Conservation (phyloP, 2,329 filamentous ascomycete genomes). For the Parastagonospora avenae region DNA sequence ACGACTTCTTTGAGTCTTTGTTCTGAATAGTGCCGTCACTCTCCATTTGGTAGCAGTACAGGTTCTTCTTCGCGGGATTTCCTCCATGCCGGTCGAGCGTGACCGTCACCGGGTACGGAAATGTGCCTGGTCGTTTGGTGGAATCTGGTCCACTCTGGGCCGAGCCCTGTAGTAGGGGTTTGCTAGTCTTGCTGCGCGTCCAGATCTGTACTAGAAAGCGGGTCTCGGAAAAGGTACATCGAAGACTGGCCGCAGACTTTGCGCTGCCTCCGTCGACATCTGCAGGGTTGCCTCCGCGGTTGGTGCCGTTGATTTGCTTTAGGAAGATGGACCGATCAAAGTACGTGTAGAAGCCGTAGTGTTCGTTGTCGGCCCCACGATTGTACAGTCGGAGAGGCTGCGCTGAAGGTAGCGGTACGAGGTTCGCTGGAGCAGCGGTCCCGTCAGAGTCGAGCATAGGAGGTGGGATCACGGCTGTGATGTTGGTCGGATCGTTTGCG, state of each 20-base stretch:
- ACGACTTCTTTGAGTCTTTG: constrained; percentile 46
- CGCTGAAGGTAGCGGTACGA: constrained; percentile 70
- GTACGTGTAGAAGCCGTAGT: constrained; percentile 94
- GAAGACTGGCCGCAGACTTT: constrained; percentile 52
- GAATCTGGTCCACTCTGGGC: constrained; percentile 45
- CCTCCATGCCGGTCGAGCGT: constrained; percentile 67
- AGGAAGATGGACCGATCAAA: constrained; percentile 88
- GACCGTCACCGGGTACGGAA: constrained; percentile 66
- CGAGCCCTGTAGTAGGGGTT: constrained; percentile 38
- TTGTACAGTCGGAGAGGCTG: constrained; percentile 88
- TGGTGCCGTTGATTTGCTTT: constrained; percentile 61
- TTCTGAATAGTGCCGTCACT: constrained; percentile 51
- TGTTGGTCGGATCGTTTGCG: constrained; percentile 40
- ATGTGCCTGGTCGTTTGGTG: constrained; percentile 60
- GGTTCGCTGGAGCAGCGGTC: constrained; percentile 70
- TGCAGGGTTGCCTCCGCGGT: constrained; percentile 48
- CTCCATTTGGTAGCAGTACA: constrained; percentile 66
- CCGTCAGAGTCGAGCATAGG: constrained; percentile 70
- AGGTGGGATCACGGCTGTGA: constrained; percentile 64
- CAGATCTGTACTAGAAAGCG: constrained; percentile 67
- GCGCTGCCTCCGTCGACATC: constrained; percentile 58
- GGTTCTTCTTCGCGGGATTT: constrained; percentile 57
- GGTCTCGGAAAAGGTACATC: constrained; percentile 66
- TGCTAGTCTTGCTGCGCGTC: constrained; percentile 56
- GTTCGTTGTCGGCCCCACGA: constrained; percentile 77